Base-by-base conservation (phyloP, 192 early-diverging fungal species). In the Coemansia sp. region DNA sequence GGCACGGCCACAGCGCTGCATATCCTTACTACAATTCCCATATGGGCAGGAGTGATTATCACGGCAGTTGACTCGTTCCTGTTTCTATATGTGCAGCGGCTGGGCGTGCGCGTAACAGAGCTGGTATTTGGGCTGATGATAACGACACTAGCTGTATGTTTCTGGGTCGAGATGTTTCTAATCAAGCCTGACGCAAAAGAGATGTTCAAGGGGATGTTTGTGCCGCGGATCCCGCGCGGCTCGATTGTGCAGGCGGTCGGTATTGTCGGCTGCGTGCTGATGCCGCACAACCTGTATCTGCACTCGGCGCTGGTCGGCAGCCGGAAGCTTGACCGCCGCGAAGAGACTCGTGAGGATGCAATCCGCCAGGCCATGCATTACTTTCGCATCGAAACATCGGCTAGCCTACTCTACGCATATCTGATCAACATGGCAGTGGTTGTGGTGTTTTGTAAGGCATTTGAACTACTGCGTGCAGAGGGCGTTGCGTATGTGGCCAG, bases 211-310 rank as follows among this genome's bases (percentile, higher is more conserved):
- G 88, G 88, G 28, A 86, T 90, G 49, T 54, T 85, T 22, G 62
- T 87, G 9, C 88, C 88, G 23, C 69, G 64, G 24, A 84, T 90
- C 18, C 88, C 88, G 18, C 48, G 64, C 23, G 77, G 72, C 41
- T 74, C 88, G 22, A 69, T 81, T 3, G 84, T 88, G 7, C 86
- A 90, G 69, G 87, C 87, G 2, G 87, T 88, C 41, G 88, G 86
- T 9, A 85, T 90, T 59, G 52, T 90, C 30, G 88, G 88, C 2
- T 84, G 83, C 54, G 84, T 90, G 3, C 79, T 90, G 51, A 96
- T 96, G 94, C 94, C 94, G 6, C 94, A 96, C 77, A 93, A 94
- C 67, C 82, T 96, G 54, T 96, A 85, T 68, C 78, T 96, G 47
- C 94, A 96, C 73, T 92, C 90, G 58, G 86, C 85, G 21, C 79